Evolutionary conservation across 2,329 filamentous ascomycete genomes (phyloP).

Genomic region (Pseudogymnoascus sp.): DNA sequence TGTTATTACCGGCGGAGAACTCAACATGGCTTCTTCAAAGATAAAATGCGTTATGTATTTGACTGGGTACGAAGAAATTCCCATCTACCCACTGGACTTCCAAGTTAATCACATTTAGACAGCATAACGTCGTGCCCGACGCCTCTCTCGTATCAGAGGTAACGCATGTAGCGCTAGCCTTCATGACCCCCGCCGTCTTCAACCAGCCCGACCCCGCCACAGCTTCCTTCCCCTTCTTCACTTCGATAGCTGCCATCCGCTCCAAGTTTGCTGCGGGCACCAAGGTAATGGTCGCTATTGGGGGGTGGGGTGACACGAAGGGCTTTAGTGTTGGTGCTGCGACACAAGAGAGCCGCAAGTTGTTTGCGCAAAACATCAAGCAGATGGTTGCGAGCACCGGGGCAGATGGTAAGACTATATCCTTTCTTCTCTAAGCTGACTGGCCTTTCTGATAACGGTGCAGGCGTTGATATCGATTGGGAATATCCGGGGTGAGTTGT

Average conservation of each 20-base stretch:
- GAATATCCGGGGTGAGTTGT: conserved; percentile 45
- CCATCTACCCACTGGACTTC: neutral
- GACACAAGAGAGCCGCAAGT: conserved; percentile 41
- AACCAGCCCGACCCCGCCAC: conserved; percentile 30
- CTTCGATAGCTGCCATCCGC: conserved; percentile 40
- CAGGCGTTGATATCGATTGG: conserved; percentile 31
- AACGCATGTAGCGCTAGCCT: conserved; percentile 52
- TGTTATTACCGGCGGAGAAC: neutral
- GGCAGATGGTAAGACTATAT: conserved; percentile 50
- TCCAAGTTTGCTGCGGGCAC: conserved; percentile 42
- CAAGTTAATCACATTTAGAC: conserved; percentile 17
- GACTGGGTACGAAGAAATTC: conserved; percentile 13
- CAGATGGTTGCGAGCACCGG: conserved; percentile 53
- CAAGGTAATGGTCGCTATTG: conserved; percentile 62
- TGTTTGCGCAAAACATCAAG: conserved; percentile 57
- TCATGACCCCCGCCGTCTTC: conserved; percentile 47
- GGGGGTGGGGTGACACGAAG: conserved; percentile 63
- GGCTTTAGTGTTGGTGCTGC: conserved; percentile 54
- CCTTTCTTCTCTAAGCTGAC: neutral
- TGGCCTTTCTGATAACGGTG: conserved; percentile 16
- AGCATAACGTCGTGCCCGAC: conserved; percentile 27
- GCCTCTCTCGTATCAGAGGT: conserved; percentile 33
- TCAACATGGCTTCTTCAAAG: neutral
- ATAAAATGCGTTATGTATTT: conserved; percentile 20
- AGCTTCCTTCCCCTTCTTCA: conserved; percentile 44